phyloP scores from a whole-genome alignment of 2,329 filamentous ascomycete genomes.

The Diaporthe sp. region DNA sequence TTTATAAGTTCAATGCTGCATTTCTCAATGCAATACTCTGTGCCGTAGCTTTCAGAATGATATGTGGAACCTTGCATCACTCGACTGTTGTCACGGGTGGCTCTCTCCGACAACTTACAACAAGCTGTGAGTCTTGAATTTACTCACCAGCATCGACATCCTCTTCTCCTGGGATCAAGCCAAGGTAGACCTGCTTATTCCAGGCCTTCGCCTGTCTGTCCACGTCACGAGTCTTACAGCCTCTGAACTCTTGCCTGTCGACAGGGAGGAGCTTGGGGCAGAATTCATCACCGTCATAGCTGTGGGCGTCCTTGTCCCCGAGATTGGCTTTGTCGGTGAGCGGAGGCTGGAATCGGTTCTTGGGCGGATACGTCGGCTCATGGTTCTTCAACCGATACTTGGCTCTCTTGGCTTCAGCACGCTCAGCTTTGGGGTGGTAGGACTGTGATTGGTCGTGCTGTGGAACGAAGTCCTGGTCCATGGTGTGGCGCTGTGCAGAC shows the following conservation, averaged over 20 bases:
- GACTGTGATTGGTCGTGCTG: neutral
- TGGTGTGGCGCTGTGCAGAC: neutral
- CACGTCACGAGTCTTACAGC: slow-evolving; percentile 10
- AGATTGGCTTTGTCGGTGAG: neutral
- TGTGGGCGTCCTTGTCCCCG: neutral
- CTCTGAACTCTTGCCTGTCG: slow-evolving; percentile 3
- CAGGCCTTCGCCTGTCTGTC: neutral
- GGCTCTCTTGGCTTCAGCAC: neutral
- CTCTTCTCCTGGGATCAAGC: neutral
- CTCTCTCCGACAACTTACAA: neutral
- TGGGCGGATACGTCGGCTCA: neutral
- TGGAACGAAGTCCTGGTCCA: neutral
- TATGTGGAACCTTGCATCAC: neutral
- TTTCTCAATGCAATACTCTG: neutral
- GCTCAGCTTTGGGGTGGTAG: slow-evolving; percentile 7
- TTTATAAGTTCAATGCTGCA: neutral
- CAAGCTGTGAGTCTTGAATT: neutral
- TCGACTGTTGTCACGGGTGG: neutral
- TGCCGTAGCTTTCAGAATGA: neutral
- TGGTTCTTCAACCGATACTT: neutral
- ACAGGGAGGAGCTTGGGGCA: slow-evolving; percentile 8
- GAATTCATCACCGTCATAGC: neutral
- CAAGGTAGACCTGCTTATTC: slow-evolving; percentile 12
- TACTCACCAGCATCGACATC: neutral
- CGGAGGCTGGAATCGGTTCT: neutral